These are phyloP conservation scores for Vairimorpha necatrix DNA, from an alignment of 371 early-diverging fungal species.

Conservation along the genomic window DNA sequence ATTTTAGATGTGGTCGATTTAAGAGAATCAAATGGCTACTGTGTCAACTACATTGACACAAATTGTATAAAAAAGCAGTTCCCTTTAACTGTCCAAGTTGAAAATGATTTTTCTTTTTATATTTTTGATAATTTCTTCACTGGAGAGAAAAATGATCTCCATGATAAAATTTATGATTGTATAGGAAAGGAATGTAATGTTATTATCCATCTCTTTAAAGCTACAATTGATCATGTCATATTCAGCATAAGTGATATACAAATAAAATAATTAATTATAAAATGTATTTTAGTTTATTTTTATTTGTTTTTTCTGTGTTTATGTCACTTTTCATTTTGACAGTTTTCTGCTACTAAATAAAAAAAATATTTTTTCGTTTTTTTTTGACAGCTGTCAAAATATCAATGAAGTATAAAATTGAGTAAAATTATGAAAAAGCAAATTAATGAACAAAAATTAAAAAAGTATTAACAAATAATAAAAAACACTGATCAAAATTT, in stretches of 20 bases:
- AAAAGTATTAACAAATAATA: too few species aligned
- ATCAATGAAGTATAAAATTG: too few species aligned
- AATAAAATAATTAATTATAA: background rate
- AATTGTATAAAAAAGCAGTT: slow-evolving; percentile 8
- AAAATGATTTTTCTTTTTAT: slow-evolving; percentile 13
- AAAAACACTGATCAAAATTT: too few species aligned
- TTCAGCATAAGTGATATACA: slow-evolving; percentile 34
- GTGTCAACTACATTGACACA: slow-evolving; percentile 26
- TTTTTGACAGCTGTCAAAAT: too few species aligned
- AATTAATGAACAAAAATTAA: too few species aligned
- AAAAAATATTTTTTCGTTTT: too few species aligned
- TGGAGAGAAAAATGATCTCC: background rate
- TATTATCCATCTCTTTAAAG: slow-evolving; percentile 55
- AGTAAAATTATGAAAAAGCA: too few species aligned
- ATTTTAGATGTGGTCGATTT: background rate
- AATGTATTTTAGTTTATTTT: too few species aligned
- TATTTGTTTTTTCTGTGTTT: too few species aligned
- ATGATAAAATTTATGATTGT: background rate
- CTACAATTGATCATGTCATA: slow-evolving; percentile 37
- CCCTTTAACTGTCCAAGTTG: slow-evolving; percentile 3
- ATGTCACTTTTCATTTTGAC: too few species aligned
- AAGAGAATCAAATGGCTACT: background rate
- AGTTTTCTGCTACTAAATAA: too few species aligned
- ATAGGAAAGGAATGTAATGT: slow-evolving; percentile 26
- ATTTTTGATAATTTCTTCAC: slow-evolving; percentile 22